Conservation (phyloP, 176 grass and related monocot genomes). For the Ampelocalamus luodianensis region DNA sequence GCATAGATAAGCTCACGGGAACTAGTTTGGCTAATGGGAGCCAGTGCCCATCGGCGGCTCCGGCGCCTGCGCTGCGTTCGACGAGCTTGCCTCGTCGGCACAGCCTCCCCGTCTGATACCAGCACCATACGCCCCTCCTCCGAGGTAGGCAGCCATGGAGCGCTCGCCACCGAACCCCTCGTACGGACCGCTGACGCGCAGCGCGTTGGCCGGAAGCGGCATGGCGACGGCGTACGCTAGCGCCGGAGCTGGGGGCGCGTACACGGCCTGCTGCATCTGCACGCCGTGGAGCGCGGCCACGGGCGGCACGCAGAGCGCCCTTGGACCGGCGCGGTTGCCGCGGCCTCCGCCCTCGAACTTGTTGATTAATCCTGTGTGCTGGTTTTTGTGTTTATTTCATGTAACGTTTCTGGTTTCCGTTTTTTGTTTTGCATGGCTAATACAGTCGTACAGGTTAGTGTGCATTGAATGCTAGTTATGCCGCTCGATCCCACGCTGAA, state of each 20-base stretch:
- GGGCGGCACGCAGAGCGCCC: background rate
- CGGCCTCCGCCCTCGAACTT: background rate
- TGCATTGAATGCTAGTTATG: no score
- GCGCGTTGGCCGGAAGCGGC: background rate
- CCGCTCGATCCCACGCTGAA: no score
- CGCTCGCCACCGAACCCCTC: background rate
- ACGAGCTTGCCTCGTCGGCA: constrained; percentile 29
- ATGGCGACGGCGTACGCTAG: background rate
- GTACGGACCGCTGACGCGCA: background rate
- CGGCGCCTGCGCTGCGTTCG: background rate
- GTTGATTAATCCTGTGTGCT: no score
- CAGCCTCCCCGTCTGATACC: background rate
- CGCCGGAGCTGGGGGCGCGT: background rate
- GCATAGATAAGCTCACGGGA: background rate
- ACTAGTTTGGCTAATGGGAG: background rate
- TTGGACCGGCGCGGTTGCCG: background rate
- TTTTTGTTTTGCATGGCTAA: no score
- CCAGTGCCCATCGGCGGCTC: background rate
- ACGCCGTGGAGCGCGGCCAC: background rate
- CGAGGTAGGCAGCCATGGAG: background rate
- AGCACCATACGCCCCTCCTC: background rate
- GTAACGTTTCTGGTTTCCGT: no score
- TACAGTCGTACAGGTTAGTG: no score
- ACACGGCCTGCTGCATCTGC: background rate
- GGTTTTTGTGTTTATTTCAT: no score